phyloP scores from a whole-genome alignment of 1,139 yeast species.

The Geotrichum candidum region DNA sequence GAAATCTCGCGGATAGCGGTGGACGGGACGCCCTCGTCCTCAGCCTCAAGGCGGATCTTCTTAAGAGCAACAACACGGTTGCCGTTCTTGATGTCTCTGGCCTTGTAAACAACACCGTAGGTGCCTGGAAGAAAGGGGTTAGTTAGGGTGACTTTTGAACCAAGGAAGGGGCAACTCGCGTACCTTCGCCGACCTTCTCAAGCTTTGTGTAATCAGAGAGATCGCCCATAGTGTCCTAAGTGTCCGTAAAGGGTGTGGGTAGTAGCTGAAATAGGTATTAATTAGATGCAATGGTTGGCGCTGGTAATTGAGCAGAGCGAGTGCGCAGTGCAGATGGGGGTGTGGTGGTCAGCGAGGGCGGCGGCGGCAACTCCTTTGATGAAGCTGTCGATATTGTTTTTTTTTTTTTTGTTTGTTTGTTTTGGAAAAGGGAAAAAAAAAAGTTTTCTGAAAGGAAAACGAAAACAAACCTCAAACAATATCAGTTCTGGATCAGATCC shows the following conservation, averaged over 20 bases:
- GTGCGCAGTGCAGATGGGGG: neutral
- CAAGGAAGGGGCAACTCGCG: slow-evolving; percentile 20
- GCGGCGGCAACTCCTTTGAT: neutral
- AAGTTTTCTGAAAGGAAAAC: neutral
- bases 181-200: slow-evolving; percentile 95
- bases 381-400: neutral
- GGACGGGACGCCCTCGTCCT: slow-evolving; percentile 98
- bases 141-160: neutral
- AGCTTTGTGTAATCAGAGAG: slow-evolving; percentile 85
- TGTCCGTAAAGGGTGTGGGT: neutral
- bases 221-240: slow-evolving; percentile 57
- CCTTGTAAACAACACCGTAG: slow-evolving; percentile 96
- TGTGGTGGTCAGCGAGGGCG: neutral
- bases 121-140: slow-evolving; percentile 46
- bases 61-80: slow-evolving; percentile 91
- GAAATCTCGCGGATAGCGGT: slow-evolving; percentile 97
- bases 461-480: neutral
- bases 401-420: neutral
- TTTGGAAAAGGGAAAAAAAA: neutral
- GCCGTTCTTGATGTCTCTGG: slow-evolving; percentile 80
- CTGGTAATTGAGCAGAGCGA: neutral
- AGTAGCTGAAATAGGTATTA: neutral
- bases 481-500: neutral
- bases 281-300: neutral
- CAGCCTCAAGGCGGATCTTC: slow-evolving; percentile 91